These are phyloP conservation scores for Cercospora citrullina DNA, from an alignment of 2,329 filamentous ascomycete genomes.

Conservation along the genomic window DNA sequence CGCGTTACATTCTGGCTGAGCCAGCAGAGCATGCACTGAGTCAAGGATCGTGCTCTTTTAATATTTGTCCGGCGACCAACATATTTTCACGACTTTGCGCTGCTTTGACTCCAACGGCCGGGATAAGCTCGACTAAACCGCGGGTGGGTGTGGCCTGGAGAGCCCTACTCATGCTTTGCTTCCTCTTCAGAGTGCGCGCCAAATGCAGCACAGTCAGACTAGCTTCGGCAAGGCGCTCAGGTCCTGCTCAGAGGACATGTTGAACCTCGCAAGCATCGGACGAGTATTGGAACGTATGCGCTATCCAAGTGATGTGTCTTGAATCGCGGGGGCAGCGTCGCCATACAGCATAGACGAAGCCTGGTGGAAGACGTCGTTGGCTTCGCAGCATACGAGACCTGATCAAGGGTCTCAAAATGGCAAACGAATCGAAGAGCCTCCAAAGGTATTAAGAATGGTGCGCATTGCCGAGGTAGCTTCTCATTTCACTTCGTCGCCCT, in stretches of 20 bases:
- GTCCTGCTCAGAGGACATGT: not conserved
- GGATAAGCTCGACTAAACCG: not conserved
- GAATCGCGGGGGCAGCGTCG: not conserved
- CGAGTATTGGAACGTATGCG: not conserved
- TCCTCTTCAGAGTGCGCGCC: not conserved
- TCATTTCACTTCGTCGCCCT: conserved; percentile 38
- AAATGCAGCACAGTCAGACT: not conserved
- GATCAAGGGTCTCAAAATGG: not conserved
- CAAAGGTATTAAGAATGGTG: not conserved
- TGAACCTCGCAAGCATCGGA: not conserved
- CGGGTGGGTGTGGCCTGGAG: not conserved
- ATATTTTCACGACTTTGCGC: not conserved
- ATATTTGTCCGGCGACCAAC: not conserved
- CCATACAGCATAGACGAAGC: not conserved
- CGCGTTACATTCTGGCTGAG: not conserved
- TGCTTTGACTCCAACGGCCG: not conserved
- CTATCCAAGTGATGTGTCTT: not conserved
- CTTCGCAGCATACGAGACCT: not conserved
- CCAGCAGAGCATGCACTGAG: not conserved
- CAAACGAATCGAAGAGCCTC: not conserved
- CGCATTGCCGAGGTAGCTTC: not conserved
- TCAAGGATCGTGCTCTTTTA: not conserved
- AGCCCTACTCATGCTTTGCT: not conserved
- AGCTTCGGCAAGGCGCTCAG: not conserved
- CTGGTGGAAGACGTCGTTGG: not conserved